Evolutionary conservation across 164 flowering plant genomes (phyloP).

Genomic region (Macadamia integrifolia): DNA sequence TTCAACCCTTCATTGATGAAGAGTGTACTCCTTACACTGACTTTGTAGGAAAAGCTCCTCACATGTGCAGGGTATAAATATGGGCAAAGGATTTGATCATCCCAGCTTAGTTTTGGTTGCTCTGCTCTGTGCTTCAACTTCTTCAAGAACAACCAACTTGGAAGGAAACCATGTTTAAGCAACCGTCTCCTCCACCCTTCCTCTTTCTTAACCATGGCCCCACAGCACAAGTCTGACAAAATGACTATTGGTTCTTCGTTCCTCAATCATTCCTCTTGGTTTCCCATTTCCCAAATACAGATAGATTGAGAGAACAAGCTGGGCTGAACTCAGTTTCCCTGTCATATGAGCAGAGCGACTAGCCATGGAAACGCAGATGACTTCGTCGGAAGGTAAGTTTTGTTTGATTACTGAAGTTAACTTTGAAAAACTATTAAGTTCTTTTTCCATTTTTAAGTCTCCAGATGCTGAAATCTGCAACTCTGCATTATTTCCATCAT

Average conservation of each 20-base stretch:
- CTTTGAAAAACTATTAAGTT: neutral
- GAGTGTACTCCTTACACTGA: too few species aligned
- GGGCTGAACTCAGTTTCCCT: too few species aligned
- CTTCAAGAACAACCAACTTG: constrained; percentile 26
- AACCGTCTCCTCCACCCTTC: constrained; percentile 1
- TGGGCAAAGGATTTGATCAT: constrained; percentile 20
- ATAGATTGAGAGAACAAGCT: constrained; percentile 2
- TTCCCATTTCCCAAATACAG: neutral
- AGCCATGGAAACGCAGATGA: too few species aligned
- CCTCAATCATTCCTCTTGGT: constrained; percentile 3
- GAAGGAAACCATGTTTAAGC: constrained; percentile 20
- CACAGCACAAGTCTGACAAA: neutral
- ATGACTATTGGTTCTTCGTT: neutral
- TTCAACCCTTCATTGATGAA: too few species aligned
- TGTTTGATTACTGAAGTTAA: too few species aligned
- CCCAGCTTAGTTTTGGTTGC: constrained; percentile 13
- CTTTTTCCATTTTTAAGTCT: neutral
- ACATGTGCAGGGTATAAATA: constrained; percentile 23
- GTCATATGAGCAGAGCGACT: too few species aligned
- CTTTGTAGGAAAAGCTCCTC: too few species aligned
- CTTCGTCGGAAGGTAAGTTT: too few species aligned
- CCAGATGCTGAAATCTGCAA: too few species aligned
- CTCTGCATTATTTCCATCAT: too few species aligned
- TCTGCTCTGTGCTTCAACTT: constrained; percentile 15
- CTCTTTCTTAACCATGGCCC: neutral